phyloP scores from a whole-genome alignment of 495 filamentous ascomycete genomes.

The Tuber melanosporum region DNA sequence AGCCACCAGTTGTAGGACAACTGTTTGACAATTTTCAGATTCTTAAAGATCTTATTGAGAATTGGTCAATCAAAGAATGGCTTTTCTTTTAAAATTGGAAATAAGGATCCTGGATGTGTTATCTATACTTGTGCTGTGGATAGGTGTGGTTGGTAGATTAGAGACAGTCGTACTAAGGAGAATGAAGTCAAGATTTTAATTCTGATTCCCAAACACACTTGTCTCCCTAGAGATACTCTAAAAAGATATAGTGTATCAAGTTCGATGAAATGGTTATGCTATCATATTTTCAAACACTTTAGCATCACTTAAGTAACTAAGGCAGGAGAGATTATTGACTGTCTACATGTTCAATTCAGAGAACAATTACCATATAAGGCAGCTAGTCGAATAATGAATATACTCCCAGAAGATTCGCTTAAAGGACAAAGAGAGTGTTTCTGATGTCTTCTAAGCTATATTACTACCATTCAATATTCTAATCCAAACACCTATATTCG shows the following conservation, averaged over 20 bases:
- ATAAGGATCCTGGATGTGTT: neutral
- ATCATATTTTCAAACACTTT: neutral
- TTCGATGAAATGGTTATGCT: constrained; percentile 7
- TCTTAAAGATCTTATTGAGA: neutral
- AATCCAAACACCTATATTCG: no score
- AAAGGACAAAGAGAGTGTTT: no score
- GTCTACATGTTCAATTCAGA: constrained; percentile 6
- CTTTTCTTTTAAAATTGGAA: constrained; percentile 1
- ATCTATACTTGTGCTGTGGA: neutral
- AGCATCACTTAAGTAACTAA: constrained; percentile 12
- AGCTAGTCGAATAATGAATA: no score
- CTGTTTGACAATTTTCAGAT: no score
- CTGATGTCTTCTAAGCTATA: no score
- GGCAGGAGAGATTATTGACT: constrained; percentile 3
- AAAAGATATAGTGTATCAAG: neutral
- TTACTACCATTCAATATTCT: no score
- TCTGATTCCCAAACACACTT: neutral
- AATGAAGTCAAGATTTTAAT: neutral
- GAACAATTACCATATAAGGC: neutral
- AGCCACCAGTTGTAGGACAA: no score
- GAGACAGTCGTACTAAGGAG: neutral
- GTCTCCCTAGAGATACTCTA: neutral
- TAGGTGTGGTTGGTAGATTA: constrained; percentile 4
- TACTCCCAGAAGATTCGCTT: no score
- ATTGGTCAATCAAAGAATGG: neutral